These are phyloP conservation scores for Curvularia hawaiiensis DNA, from an alignment of 2,329 filamentous ascomycete species.

Conservation along the genomic window DNA sequence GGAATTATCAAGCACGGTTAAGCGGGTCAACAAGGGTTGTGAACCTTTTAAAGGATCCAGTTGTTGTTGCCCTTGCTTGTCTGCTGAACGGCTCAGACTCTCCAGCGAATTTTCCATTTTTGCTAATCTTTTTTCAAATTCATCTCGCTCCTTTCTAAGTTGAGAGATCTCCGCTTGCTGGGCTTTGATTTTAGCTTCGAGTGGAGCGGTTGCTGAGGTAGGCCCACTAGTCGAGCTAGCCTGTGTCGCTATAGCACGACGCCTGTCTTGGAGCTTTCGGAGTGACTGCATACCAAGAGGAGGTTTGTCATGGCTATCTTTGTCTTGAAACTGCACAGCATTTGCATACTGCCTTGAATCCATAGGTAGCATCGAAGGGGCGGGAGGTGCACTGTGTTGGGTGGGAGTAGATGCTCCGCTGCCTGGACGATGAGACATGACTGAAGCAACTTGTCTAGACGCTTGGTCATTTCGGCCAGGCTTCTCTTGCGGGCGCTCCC, in stretches of 20 bases:
- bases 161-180: slow-evolving; percentile 12
- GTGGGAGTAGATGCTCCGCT: slow-evolving; percentile 30
- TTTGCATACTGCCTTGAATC: slow-evolving; percentile 1
- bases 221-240: background rate
- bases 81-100: background rate
- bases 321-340: background rate
- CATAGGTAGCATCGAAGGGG: slow-evolving; percentile 29
- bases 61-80: background rate
- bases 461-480: background rate
- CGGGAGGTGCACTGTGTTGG: slow-evolving; percentile 24
- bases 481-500: background rate
- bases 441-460: background rate
- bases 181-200: slow-evolving; percentile 6
- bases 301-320: background rate
- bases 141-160: slow-evolving; percentile 12
- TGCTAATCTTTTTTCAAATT: slow-evolving; percentile 3
- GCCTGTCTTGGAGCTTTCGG: slow-evolving; percentile 11
- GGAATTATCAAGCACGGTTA: too few species aligned
- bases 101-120: background rate
- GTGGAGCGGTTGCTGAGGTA: background rate
- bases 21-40: too few species aligned
- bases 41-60: background rate
- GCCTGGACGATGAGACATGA: slow-evolving; percentile 14
- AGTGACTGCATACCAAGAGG: slow-evolving; percentile 12
- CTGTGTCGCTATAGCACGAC: slow-evolving; percentile 9